phyloP scores from a whole-genome alignment of 345 rosid species.

The Psidium guajava region DNA sequence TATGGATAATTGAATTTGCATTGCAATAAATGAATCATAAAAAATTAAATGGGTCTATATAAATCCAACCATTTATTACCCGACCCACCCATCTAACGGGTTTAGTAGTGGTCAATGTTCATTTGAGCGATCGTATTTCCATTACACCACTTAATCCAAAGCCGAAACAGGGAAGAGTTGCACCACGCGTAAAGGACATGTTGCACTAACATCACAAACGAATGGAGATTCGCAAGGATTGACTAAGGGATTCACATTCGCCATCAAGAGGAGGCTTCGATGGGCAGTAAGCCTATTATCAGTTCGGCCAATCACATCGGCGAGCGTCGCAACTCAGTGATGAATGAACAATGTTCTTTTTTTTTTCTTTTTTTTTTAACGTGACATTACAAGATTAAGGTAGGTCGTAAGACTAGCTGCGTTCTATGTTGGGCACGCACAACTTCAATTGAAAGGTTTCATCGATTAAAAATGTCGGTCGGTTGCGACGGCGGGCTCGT shows the following conservation, averaged over 20 bases:
- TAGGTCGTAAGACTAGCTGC: too few relatives aligned
- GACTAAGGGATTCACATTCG: neutral
- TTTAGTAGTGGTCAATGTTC: too few relatives aligned
- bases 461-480: neutral
- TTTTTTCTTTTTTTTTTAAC: too few relatives aligned
- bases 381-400: neutral
- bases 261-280: neutral
- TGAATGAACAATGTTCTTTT: neutral
- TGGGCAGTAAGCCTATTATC: neutral
- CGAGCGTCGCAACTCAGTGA: accelerated
- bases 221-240: neutral
- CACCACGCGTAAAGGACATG: accelerated
- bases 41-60: too few relatives aligned
- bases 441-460: neutral
- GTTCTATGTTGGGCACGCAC: neutral
- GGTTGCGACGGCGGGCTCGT: neutral
- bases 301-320: neutral
- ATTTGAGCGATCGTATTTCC: neutral
- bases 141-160: accelerated
- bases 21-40: too few relatives aligned
- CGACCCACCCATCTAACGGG: too few relatives aligned
- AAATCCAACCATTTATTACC: too few relatives aligned
- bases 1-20: too few relatives aligned
- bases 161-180: accelerated
- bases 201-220: neutral